Evolutionary conservation across 768 basidiomycete species (phyloP).

Genomic region (Leccinum longicurvipes): DNA sequence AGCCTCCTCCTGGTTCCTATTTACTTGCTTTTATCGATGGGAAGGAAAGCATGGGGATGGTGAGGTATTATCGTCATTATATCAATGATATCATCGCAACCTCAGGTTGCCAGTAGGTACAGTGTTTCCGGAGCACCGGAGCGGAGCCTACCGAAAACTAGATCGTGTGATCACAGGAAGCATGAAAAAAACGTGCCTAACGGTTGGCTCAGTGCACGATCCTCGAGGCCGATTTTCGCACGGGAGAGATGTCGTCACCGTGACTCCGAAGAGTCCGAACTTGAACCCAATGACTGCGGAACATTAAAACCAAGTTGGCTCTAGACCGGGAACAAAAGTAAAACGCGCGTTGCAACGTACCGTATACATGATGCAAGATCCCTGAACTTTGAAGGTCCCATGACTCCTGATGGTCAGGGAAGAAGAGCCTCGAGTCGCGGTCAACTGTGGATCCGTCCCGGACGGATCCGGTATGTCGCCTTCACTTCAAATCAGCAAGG

Average conservation of each 20-base stretch:
- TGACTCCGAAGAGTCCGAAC: no score
- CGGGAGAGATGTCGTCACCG: background rate
- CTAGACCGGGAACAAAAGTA: background rate
- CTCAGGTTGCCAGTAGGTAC: background rate
- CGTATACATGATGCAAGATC: background rate
- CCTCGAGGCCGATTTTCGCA: background rate
- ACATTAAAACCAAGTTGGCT: background rate
- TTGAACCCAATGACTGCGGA: background rate
- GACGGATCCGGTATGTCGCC: background rate
- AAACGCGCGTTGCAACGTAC: background rate
- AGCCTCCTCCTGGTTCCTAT: background rate
- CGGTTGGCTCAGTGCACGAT: background rate
- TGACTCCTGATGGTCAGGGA: background rate
- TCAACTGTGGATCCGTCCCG: background rate
- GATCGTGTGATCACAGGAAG: background rate
- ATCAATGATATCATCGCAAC: background rate
- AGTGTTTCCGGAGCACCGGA: background rate
- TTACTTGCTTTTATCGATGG: background rate
- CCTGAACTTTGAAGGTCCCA: background rate
- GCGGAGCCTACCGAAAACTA: background rate
- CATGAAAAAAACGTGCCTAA: background rate
- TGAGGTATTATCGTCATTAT: background rate
- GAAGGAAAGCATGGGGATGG: background rate
- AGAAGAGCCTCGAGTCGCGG: background rate
- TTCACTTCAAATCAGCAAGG: background rate